A percentile compares a stretch with the other conserved stretches of the same genome.
Conservation (phyloP, 257 asterid species). For the Cruciata laevipes region DNA sequence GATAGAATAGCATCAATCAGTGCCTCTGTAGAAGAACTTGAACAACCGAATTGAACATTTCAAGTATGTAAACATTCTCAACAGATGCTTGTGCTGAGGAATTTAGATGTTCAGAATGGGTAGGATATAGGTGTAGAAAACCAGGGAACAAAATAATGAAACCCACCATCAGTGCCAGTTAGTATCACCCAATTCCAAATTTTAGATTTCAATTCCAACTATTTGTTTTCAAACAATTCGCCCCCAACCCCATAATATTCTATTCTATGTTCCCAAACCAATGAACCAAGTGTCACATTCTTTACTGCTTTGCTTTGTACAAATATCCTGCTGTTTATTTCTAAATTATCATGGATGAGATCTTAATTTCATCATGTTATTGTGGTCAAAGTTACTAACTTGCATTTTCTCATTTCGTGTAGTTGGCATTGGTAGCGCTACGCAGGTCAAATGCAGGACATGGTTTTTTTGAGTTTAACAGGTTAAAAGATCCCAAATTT, state of each 20-base stretch:
- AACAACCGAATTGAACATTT: conserved; percentile 1
- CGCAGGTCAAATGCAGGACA: conserved; percentile 48
- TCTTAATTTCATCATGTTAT: not conserved
- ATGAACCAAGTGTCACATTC: not conserved
- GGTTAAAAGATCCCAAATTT: conserved; percentile 29
- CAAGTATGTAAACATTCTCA: not conserved
- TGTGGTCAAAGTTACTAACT: not conserved
- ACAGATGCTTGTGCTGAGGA: conserved; percentile 1
- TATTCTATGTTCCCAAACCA: not conserved
- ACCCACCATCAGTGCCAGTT: too few relatives aligned
- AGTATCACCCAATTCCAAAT: too few relatives aligned
- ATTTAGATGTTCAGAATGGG: not conserved
- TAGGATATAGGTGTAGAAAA: too few relatives aligned
- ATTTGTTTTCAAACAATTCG: too few relatives aligned
- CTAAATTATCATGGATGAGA: not conserved
- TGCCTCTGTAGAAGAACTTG: not conserved
- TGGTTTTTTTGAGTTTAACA: conserved; percentile 55
- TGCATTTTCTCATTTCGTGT: conserved; percentile 21
- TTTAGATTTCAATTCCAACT: too few relatives aligned
- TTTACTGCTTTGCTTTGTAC: not conserved
- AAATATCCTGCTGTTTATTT: not conserved
- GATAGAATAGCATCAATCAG: not conserved
- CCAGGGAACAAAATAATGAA: too few relatives aligned
- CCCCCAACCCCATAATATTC: too few relatives aligned
- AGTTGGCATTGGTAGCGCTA: conserved; percentile 87